Evolutionary conservation across 345 rosid species (phyloP), one percentile per base, ranked within the genome.

Genomic region (Erodium maritimum): DNA sequence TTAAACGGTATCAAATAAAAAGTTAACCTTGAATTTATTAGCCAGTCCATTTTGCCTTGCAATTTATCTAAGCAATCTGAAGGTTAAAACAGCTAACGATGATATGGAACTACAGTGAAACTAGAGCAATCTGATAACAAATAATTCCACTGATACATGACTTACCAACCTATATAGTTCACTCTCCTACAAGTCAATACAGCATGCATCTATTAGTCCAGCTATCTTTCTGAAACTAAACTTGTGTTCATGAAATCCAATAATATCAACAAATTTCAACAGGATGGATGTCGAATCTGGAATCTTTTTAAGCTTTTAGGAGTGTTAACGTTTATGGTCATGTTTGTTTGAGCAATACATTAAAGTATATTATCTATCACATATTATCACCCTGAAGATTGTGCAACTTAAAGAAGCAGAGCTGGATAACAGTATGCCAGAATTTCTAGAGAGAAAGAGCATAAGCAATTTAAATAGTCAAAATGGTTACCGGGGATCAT

Each of bases 401-500:
- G 14, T 42, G 48, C 11, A 42, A 42, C 14, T 12, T 0, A 42
- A 42, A 42, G 48, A 42, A 42, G 2, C 14, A 42, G 48, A 42
- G 14, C 2, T 14, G 2, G 48, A 42, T 10, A 42, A 7, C 48
- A 42, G 12, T 42, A 42, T 42, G 2, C 17, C 12, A 42, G 46
- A 7, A 10, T 10, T 7, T 42, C 9, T 42, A 42, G 12, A 7
- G 48, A 42, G 48, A 16, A 14, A 42, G 3, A 12, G 14, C 12
- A 42, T 42, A 42, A 42, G 48, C 48, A 42, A 16, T 42, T 42
- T 3, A 42, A 7, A 42, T 7, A 12, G 16, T 42, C 48, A 42
- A 12, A 42, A 42, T 9, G n/a, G 75, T 65, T 72, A 90, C 97
- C 88, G 62, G 46, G 96, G 95, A 77, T 89, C 97, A 21, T 81